Percentiles rank a stretch among this genome's conserved stretches.
These are phyloP conservation scores for Annulohypoxylon maeteangense DNA, from an alignment of 495 filamentous ascomycete species.

Conservation along the genomic window DNA sequence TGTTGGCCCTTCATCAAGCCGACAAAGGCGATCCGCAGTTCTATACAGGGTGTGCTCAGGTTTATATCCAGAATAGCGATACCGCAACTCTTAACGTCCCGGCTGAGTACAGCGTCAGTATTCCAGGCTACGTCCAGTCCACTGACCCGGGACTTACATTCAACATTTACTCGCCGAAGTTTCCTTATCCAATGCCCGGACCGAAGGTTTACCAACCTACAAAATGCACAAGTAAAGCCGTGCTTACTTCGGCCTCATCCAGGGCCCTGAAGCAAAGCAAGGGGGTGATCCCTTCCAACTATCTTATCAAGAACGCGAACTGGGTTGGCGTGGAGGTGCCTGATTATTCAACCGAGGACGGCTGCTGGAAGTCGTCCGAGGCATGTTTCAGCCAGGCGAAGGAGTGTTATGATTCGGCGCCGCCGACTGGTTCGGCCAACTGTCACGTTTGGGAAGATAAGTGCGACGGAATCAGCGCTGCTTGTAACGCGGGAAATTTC, in stretches of 20 bases:
- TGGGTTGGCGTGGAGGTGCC: slow-evolving; percentile 74
- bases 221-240: slow-evolving; percentile 13
- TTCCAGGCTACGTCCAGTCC: slow-evolving; percentile 70
- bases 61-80: slow-evolving; percentile 65
- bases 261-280: slow-evolving; percentile 46
- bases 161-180: slow-evolving; percentile 65
- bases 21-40: slow-evolving; percentile 70
- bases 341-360: slow-evolving; percentile 59
- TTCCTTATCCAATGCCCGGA: slow-evolving; percentile 69
- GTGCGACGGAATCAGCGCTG: slow-evolving; percentile 63
- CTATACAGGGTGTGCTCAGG: slow-evolving; percentile 76
- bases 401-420: slow-evolving; percentile 66
- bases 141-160: slow-evolving; percentile 66
- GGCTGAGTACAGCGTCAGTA: slow-evolving; percentile 60
- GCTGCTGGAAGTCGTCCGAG: slow-evolving; percentile 67
- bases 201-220: slow-evolving; percentile 60
- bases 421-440: slow-evolving; percentile 64
- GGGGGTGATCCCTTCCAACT: slow-evolving; percentile 61
- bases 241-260: slow-evolving; percentile 3
- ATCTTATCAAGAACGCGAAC: slow-evolving; percentile 73
- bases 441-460: slow-evolving; percentile 70
- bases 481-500: slow-evolving; percentile 60
- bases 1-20: slow-evolving; percentile 74
- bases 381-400: slow-evolving; percentile 68
- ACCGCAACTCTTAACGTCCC: slow-evolving; percentile 51